These are phyloP conservation scores for Kwoniella sp. DNA, from an alignment of 768 basidiomycete genomes.

Conservation along the genomic window DNA sequence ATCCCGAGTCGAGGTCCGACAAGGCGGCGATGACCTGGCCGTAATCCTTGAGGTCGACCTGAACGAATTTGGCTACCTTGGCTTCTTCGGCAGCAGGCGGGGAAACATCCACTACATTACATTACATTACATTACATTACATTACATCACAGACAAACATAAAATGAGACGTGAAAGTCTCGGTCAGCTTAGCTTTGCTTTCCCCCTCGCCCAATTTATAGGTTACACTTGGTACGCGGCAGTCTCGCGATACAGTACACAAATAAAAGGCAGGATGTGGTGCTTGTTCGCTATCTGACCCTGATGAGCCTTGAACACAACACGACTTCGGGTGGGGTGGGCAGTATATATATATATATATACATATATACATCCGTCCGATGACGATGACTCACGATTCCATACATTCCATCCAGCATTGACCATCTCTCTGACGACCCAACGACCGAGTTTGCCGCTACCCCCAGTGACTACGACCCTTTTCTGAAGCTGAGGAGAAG, in stretches of 20 bases:
- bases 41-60: constrained; percentile 48
- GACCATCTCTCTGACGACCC: constrained; percentile 48
- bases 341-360: no score
- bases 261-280: no score
- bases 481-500: constrained; percentile 31
- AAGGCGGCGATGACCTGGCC: constrained; percentile 47
- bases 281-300: no score
- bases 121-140: no score
- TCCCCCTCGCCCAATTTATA: no score
- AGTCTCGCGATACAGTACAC: no score
- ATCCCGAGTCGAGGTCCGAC: constrained; percentile 38
- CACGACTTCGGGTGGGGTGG: background rate
- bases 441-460: constrained; percentile 43
- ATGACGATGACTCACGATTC: constrained; percentile 46
- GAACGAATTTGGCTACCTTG: constrained; percentile 32
- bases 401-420: constrained; percentile 47
- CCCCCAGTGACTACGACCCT: constrained; percentile 46
- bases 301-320: no score
- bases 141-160: no score
- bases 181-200: no score
- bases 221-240: no score
- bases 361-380: no score
- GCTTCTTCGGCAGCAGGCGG: constrained; percentile 38
- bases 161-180: no score
- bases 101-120: constrained; percentile 28